A percentile compares a stretch with the other conserved stretches of the same genome.
Conservation (phyloP, 306 rosid genomes). For the Pyrus betulifolia region DNA sequence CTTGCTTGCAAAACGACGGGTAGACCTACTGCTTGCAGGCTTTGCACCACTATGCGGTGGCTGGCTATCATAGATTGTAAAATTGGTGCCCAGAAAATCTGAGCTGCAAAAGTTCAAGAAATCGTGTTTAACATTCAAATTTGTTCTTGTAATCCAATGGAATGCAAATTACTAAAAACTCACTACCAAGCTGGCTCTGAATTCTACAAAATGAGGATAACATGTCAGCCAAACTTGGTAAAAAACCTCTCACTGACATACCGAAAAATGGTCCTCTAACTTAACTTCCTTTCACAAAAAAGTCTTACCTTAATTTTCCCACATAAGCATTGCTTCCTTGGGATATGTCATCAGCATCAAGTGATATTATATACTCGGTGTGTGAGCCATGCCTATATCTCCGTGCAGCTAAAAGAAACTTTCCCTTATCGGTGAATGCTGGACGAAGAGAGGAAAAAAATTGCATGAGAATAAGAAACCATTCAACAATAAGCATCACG, state of each 20-base stretch:
- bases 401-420: slow-evolving; percentile 89
- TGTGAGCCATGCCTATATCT: slow-evolving; percentile 89
- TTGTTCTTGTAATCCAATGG: not conserved
- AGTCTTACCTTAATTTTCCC: slow-evolving; percentile 80
- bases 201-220: not conserved
- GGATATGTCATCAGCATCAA: slow-evolving; percentile 76
- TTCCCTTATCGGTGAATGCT: slow-evolving; percentile 92
- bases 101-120: slow-evolving; percentile 51
- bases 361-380: slow-evolving; percentile 83
- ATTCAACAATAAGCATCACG: not conserved
- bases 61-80: slow-evolving; percentile 83
- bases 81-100: slow-evolving; percentile 93
- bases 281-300: slow-evolving; percentile 3
- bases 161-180: not conserved
- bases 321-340: slow-evolving; percentile 98
- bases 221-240: not conserved
- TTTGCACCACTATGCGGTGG: slow-evolving; percentile 90
- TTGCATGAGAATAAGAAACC: slow-evolving; percentile 4
- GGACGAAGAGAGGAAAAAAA: slow-evolving; percentile 8
- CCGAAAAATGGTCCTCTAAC: not conserved
- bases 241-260: not conserved
- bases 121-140: not conserved
- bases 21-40: slow-evolving; percentile 60
- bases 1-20: slow-evolving; percentile 92
- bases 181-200: not conserved